Evolutionary conservation across 75 land plant genomes (phyloP), one percentile per base, ranked within the genome.

Genomic region (Gnetum montanum): DNA sequence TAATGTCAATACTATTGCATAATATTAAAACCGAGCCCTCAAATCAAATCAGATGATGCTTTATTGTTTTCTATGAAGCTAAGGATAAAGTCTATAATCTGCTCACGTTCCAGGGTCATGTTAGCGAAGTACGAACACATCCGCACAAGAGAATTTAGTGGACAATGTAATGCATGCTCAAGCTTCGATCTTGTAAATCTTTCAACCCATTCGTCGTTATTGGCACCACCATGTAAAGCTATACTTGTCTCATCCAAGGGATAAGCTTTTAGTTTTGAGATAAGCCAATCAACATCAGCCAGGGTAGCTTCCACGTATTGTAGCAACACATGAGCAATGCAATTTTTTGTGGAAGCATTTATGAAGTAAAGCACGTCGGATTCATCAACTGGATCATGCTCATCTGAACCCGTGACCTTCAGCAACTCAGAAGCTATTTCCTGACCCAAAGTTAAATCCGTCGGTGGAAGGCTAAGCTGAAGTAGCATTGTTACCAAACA

Each of bases 21-120:
- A 54, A 18, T 31, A 13, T 10, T 22, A 45, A 33, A 41, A n/a
- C n/a, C n/a, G n/a, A n/a, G n/a, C 23, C n/a, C n/a, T n/a, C n/a
- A 30, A 43, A 45, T 13, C 19, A 15, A 12, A 23, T 46, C 3
- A 8, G 57, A 58, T 16, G n/a, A 27, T 16, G 12, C 6, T 8
- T 11, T 6, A 6, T 16, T 8, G 11, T 31, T n/a, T n/a, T n/a
- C n/a, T n/a, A n/a, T n/a, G n/a, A 45, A 38, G 27, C 46, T 50
- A 28, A 24, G 25, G 20, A 34, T 29, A 35, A 33, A 18, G 30
- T 16, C 63, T 6, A 3, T 35, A 27, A 34, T 50, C 8, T 19
- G 31, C 68, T 57, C 76, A 88, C 97, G 80, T 27, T 71, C 75
- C 19, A 84, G 68, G 46, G 53, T 79, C 93, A 88, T 88, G 47